Evolutionary conservation across 257 asterid genomes (phyloP), one percentile per base, ranked within the genome.

Genomic region (Penstemon davidsonii): DNA sequence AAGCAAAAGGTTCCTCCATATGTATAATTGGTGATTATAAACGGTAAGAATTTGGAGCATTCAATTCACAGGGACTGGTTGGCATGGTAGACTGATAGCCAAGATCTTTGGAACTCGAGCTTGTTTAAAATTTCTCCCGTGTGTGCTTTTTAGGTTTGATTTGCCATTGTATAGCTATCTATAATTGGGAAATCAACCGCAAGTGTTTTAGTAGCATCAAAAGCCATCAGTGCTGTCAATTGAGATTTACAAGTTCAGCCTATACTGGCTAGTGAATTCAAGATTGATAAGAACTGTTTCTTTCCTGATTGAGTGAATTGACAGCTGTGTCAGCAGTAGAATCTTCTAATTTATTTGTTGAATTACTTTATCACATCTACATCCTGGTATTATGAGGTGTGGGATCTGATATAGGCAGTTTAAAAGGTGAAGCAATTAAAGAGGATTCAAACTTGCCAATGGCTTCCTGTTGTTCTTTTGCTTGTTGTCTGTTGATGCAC

Each of bases 141-240:
- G 39, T 67, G 55, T 15, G 55, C 65, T 49, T 52, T 47, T 25
- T 25, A 65, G 51, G 50, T 47, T 42, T 58, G 66, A 61, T 54
- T 61, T 55, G 9, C 67, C 71, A 43, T 67, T 67, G 60, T 56
- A 40, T 65, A 12, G 54, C 40, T 72, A 49, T 39, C 49, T 72
- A 56, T 39, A 5, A 25, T 33, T 57, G 50, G 54, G n/a, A 56
- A 56, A 52, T 36, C 8, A 41, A 60, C 60, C 33, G 37, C 36
- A 47, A 18, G 15, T 67, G 71, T 41, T 57, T 40, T 57, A 38
- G 50, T 44, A 37, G 58, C 63, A 58, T 64, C 37, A 37, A 63
- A 44, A 53, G 60, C 61, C 55, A 13, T 70, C 62, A 10, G 5
- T 1, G 54, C 60, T 65, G 39, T 43, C 18, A 10, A 62, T 54